phyloP scores from a whole-genome alignment of 441 rosid genomes.

The Pelargonium hybrid region DNA sequence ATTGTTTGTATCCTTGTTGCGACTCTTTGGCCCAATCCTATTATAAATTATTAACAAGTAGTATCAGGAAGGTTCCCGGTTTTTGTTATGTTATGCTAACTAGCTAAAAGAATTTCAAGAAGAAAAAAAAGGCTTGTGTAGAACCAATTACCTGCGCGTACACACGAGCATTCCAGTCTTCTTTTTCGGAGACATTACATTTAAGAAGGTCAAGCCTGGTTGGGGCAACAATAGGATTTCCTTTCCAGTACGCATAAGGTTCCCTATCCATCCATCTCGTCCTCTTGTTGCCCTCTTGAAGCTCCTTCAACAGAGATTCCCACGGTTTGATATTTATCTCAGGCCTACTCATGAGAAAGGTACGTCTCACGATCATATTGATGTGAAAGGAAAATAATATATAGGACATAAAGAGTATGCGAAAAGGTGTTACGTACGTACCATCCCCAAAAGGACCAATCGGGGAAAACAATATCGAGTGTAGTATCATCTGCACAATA shows the following conservation, averaged over 20 bases:
- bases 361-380: too few relatives aligned
- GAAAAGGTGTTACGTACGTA: slow-evolving; percentile 17
- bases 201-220: slow-evolving; percentile 50
- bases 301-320: slow-evolving; percentile 40
- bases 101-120: too few relatives aligned
- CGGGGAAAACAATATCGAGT: slow-evolving; percentile 60
- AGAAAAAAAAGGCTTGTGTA: too few relatives aligned
- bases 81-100: too few relatives aligned
- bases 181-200: slow-evolving; percentile 40
- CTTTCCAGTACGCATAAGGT: slow-evolving; percentile 76
- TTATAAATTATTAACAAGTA: slow-evolving; percentile 13
- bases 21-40: slow-evolving; percentile 65
- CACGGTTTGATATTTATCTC: slow-evolving; percentile 73
- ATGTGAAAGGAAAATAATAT: too few relatives aligned
- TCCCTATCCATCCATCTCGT: slow-evolving; percentile 51
- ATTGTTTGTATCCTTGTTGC: slow-evolving; percentile 47
- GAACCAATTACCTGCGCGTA: slow-evolving; percentile 35
- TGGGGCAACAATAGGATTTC: slow-evolving; percentile 51
- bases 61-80: too few relatives aligned
- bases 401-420: too few relatives aligned
- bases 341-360: slow-evolving; percentile 4
- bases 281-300: slow-evolving; percentile 47
- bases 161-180: slow-evolving; percentile 53
- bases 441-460: slow-evolving; percentile 92
- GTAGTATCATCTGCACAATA: slow-evolving; percentile 53